Base-by-base conservation (phyloP, 1,284 basidiomycete species). In the Cutaneotrichosporon sp. region DNA sequence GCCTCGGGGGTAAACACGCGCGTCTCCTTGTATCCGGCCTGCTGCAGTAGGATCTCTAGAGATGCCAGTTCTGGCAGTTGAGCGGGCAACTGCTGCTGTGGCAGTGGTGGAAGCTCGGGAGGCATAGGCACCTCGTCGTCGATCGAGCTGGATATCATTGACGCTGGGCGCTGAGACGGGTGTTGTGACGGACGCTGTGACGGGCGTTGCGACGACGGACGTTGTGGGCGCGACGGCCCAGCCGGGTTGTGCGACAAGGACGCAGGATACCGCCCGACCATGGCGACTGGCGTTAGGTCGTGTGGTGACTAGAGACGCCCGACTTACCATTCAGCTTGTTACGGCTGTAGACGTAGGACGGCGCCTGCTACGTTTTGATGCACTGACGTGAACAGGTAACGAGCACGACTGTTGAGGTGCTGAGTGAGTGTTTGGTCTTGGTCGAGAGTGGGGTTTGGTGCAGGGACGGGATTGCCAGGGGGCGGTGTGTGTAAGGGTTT, bases 21-120 rank as follows among this genome's bases (percentile, higher is more conserved):
- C 0, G 88, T 90, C 69, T 91, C 89, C 70, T 88, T 90, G 78
- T 90, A 91, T 4, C 89, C 89, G 0, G 88, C 88, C 68, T 90
- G 86, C 49, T 82, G 79, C 20, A 92, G 78, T 15, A 92, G 78
- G 72, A 90, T 86, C 63, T 90, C 89, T 23, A 92, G 79, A 4
- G 83, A 80, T 58, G 89, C 86, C 4, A 53, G 45, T 30, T 59
- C 54, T 23, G 50, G 54, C 15, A 52, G 47, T 10, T 30, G 43
- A 9, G 9, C 20, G n/a, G 38, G 22, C 15, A 23, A 26, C n/a
- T 38, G 34, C 30, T 51, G 35, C 1, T 23, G 53, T 17, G 40
- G 47, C 23, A 50, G 48, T 18, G 43, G 54, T 14, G 49, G 23
- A n/a, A 34, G 36, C 21, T 52, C 42, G n/a, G 59, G 57, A 13